These are phyloP conservation scores for Colletotrichum lupini DNA, from an alignment of 2,329 filamentous ascomycete species.

Conservation along the genomic window DNA sequence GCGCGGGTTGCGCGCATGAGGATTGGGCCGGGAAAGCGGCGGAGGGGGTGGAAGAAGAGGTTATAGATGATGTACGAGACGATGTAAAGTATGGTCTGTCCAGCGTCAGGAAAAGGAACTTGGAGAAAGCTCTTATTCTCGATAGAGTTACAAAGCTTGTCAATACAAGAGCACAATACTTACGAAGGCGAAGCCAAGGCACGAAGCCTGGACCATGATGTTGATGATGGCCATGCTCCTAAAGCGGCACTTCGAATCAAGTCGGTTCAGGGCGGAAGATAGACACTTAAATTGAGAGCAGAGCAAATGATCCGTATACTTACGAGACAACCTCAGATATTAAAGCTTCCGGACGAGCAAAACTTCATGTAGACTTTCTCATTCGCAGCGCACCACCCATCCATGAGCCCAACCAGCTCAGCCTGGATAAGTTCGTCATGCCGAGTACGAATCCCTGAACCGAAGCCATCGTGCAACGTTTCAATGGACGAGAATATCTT, in stretches of 20 bases:
- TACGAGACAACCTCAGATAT: neutral
- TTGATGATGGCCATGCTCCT: neutral
- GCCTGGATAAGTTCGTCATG: neutral
- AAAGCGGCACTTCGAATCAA: neutral
- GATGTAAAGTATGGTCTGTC: slow-evolving; percentile 10
- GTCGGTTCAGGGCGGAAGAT: neutral
- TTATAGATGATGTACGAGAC: slow-evolving; percentile 41
- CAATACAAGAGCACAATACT: neutral
- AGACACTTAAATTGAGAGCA: neutral
- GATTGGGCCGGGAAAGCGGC: slow-evolving; percentile 44
- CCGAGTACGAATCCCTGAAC: slow-evolving; percentile 4
- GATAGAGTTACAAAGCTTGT: neutral
- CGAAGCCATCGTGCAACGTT: neutral
- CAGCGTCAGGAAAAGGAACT: neutral
- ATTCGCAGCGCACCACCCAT: neutral
- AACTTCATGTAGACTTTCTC: neutral
- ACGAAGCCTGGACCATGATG: neutral
- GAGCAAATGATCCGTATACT: neutral
- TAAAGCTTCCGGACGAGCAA: neutral
- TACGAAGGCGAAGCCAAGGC: neutral
- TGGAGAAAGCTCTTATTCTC: no score
- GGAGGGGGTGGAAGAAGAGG: slow-evolving; percentile 48
- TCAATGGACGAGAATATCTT: neutral
- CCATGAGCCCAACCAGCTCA: no score
- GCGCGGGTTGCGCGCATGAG: slow-evolving; percentile 17